Base-by-base conservation (phyloP, 371 early-diverging fungal genomes). In the Mucor racemosus region DNA sequence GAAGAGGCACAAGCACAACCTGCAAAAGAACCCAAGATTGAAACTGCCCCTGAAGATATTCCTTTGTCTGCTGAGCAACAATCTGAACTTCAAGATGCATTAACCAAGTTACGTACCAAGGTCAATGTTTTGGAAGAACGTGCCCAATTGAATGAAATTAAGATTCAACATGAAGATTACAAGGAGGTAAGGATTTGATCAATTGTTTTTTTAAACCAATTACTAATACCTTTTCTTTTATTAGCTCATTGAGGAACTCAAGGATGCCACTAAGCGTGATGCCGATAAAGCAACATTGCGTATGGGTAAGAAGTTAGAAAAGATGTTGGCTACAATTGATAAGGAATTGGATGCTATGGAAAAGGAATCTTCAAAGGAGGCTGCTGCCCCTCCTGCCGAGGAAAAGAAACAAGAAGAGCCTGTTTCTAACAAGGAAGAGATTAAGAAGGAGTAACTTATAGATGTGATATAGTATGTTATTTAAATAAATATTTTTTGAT, bases 271-370 rank as follows among this genome's bases (percentile, higher is more conserved):
- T 7, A 77, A 86, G 57, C 80, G 84, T 41, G 79, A 86, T 50
- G 82, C 86, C 19, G 82, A 83, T 66, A 86, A 86, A 59, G 84
- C 85, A 1, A 81, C 84, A 9, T 64, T 77, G 41, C 82, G 88
- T 53, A 74, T 90, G 62, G 86, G 88, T 40, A 77, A 80, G 65
- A 80, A 83, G 21, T 77, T 90, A 6, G 90, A 90, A 58, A 88
- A 88, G 79, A 86, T 90, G 87, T 75, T 90, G 61, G 76, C 73
- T 63, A 84, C 86, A 68, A 86, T 94, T 53, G 92, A 92, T 68
- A 80, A 82, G 60, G 94, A 94, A 72, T 64, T 90, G 50, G 80
- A 87, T 68, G 76, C 83, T 10, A 74, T 85, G 57, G 90, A 90
- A 57, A 75, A 76, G 31, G 66, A 65, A 5, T 33, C 44, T 21